These are phyloP conservation scores for Elymus sibiricus DNA, from an alignment of 176 grass and related monocot species.

Conservation along the genomic window DNA sequence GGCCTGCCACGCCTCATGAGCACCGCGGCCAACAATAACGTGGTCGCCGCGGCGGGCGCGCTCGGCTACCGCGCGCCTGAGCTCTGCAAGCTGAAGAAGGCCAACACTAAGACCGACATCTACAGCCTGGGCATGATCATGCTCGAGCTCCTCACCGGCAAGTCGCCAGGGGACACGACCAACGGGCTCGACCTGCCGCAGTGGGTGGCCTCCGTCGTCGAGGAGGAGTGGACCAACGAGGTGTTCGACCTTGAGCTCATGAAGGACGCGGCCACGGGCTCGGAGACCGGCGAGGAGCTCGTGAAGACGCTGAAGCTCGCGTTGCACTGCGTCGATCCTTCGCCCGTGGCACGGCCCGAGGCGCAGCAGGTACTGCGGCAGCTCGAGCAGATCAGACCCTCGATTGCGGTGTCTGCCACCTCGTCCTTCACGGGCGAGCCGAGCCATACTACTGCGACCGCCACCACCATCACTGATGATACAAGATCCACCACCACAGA, in stretches of 20 bases:
- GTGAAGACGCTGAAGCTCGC: slow-evolving; percentile 83
- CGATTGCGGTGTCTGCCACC: slow-evolving; percentile 32
- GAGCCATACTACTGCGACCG: slow-evolving; percentile 44
- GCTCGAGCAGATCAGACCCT: slow-evolving; percentile 89
- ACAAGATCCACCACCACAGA: slow-evolving; percentile 46
- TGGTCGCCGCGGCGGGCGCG: slow-evolving; percentile 57
- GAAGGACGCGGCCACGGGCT: slow-evolving; percentile 59
- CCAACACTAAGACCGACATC: slow-evolving; percentile 88
- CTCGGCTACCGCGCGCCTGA: slow-evolving; percentile 89
- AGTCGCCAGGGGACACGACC: slow-evolving; percentile 72
- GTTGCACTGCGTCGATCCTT: slow-evolving; percentile 82
- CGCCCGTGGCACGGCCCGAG: slow-evolving; percentile 62
- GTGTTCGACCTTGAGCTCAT: slow-evolving; percentile 96
- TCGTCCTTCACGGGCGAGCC: slow-evolving; percentile 59
- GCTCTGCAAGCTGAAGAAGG: slow-evolving; percentile 92
- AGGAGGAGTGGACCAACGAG: slow-evolving; percentile 98
- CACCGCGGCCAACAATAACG: slow-evolving; percentile 67
- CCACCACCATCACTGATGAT: slow-evolving; percentile 39
- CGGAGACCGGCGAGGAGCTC: slow-evolving; percentile 68
- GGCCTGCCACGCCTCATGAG: slow-evolving; percentile 88
- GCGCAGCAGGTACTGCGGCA: slow-evolving; percentile 70
- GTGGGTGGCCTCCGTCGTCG: slow-evolving; percentile 88
- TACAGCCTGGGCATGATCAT: slow-evolving; percentile 88
- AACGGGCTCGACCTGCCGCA: slow-evolving; percentile 90
- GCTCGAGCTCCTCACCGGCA: slow-evolving; percentile 92